Evolutionary conservation across 257 asterid genomes (phyloP), one percentile per base, ranked within the genome.

Genomic region (Cordia subcordata): DNA sequence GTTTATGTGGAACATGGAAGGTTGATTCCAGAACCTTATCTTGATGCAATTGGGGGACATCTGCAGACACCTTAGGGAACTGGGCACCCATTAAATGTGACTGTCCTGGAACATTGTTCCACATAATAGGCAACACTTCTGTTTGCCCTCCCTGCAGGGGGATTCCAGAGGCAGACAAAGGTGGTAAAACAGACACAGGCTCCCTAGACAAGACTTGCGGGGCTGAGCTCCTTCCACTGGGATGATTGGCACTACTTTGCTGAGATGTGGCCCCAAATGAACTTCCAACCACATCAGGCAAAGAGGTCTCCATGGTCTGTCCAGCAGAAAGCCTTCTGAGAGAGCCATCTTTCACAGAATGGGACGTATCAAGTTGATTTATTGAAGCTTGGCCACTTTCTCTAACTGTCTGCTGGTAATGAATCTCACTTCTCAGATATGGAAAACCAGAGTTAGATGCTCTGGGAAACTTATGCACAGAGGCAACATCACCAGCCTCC

Each of bases 11-110:
- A 71, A 71, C 70, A 65, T 79, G 53, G 13, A 74, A 50, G 67
- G 86, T 74, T 62, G 85, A 77, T 68, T 82, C 88, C 72, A 72
- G 72, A 60, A 78, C 65, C 67, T 72, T 80, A 51, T 79, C 68
- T 68, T 63, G 87, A 70, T 76, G 53, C 33, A 76, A 51, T 56
- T 67, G 76, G 12, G 79, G 55, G 56, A 52, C 55, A 59, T 69
- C 78, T 52, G 84, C 70, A 10, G 61, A 73, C 52, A 61, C 67
- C 60, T 66, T 76, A 60, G 51, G 67, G 58, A 68, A 49, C 63
- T 82, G 82, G 58, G 69, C 35, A 51, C 74, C 70, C 60, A 65
- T 47, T 57, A 46, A 55, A 58, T 75, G 82, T 60, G 71, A 80
- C 55, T 63, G 82, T 54, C 75, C 73, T 57, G 80, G 77, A 76